phyloP scores from a whole-genome alignment of 2,329 filamentous ascomycete genomes.

The Fusarium verrucosum region DNA sequence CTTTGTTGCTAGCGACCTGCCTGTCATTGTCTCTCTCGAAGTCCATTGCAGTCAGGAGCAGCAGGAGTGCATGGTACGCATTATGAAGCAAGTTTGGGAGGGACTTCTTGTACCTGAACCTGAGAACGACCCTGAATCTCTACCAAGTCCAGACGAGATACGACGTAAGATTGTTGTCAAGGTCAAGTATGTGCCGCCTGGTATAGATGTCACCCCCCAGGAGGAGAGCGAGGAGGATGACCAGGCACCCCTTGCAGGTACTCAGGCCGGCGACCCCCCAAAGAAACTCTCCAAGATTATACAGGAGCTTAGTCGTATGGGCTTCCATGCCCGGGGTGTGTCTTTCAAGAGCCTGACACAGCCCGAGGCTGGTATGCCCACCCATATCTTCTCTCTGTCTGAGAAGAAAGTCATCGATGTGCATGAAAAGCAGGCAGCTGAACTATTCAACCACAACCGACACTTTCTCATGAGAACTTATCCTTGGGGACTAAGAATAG shows the following conservation, averaged over 20 bases:
- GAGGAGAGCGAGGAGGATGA: constrained; percentile 51
- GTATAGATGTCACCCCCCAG: constrained; percentile 44
- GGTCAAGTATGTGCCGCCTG: constrained; percentile 72
- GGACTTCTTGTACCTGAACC: constrained; percentile 71
- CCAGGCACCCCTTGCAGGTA: constrained; percentile 49
- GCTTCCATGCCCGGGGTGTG: constrained; percentile 84
- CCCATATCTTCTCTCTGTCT: constrained; percentile 74
- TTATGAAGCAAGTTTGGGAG: constrained; percentile 88
- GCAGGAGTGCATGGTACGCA: constrained; percentile 89
- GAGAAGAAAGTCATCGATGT: constrained; percentile 71
- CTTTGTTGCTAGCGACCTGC: constrained; percentile 78
- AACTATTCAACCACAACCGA: constrained; percentile 83
- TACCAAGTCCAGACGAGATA: constrained; percentile 76
- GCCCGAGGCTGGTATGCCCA: constrained; percentile 72
- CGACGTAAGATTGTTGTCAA: constrained; percentile 84
- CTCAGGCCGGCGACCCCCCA: constrained; percentile 56
- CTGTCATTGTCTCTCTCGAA: constrained; percentile 93
- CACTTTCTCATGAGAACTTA: constrained; percentile 88
- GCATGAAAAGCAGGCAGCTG: constrained; percentile 58
- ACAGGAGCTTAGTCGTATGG: constrained; percentile 76
- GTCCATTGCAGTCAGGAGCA: constrained; percentile 85
- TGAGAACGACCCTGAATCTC: constrained; percentile 56
- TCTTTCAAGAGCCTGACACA: constrained; percentile 83
- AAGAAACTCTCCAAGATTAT: constrained; percentile 67
- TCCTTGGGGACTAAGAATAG: constrained; percentile 81